A percentile compares a stretch with the other conserved stretches of the same genome.
Conservation (phyloP, 129 eudicot species). For the Tagetes erecta region DNA sequence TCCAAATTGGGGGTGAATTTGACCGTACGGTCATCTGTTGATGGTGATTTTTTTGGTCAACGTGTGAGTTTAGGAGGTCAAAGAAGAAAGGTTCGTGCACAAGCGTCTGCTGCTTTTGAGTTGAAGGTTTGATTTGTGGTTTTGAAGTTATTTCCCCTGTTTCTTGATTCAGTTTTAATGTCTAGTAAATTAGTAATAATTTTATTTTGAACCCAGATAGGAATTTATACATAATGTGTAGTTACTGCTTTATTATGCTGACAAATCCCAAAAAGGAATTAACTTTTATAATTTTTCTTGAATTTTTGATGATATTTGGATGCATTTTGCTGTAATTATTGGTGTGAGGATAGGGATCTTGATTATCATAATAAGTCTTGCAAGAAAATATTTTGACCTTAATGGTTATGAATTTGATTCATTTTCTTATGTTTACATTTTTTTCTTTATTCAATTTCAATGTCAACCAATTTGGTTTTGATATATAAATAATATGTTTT, state of each 20-base stretch:
- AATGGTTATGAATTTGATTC: not conserved
- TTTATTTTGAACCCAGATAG: not conserved
- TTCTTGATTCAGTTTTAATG: not conserved
- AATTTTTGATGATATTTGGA: not conserved
- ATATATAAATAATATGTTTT: too few relatives aligned
- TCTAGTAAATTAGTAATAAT: not conserved
- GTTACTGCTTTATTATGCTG: constrained; percentile 6
- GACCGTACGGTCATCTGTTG: constrained; percentile 29
- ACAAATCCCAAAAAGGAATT: constrained; percentile 4
- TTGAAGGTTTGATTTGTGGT: constrained; percentile 26
- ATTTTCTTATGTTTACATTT: too few relatives aligned
- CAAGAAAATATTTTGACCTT: not conserved
- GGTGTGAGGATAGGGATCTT: not conserved
- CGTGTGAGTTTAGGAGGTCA: constrained; percentile 24
- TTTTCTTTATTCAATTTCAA: too few relatives aligned
- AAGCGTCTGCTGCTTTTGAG: constrained; percentile 29
- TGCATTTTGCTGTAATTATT: constrained; percentile 4
- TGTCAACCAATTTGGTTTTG: too few relatives aligned
- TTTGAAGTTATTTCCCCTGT: too few relatives aligned
- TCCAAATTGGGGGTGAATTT: constrained; percentile 18
- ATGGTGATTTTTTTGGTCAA: constrained; percentile 31
- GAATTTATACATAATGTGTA: not conserved
- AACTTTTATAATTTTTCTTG: not conserved
- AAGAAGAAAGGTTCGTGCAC: constrained; percentile 18
- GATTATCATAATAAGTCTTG: not conserved